Percentiles rank a stretch among this genome's conserved stretches.
Conservation (phyloP, 2,329 filamentous ascomycete genomes). For the Penicillium sp. region DNA sequence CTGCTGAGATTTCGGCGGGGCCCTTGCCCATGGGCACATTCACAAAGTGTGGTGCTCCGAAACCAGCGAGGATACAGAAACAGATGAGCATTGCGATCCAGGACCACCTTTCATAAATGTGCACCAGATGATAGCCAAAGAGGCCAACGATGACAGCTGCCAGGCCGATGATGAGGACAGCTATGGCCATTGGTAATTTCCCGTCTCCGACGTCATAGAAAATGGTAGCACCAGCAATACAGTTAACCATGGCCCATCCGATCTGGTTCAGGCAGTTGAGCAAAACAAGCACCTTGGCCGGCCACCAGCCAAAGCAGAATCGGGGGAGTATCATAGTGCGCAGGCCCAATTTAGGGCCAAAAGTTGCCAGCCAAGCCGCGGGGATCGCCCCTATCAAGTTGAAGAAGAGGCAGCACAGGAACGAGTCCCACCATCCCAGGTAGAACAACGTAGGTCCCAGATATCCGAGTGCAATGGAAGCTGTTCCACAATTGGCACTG, state of each 20-base stretch:
- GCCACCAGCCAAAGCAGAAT: neutral
- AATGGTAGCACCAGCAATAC: neutral
- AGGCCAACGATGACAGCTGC: neutral
- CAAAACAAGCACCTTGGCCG: neutral
- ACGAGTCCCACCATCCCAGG: neutral
- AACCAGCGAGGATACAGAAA: neutral
- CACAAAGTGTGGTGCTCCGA: neutral
- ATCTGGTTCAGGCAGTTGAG: neutral
- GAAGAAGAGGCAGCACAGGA: neutral
- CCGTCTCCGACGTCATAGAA: neutral
- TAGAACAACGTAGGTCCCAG: neutral
- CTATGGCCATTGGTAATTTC: neutral
- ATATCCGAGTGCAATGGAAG: neutral
- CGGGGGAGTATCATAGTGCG: neutral
- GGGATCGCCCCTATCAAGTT: neutral
- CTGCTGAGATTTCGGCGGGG: neutral
- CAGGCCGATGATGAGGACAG: neutral
- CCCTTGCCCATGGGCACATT: neutral
- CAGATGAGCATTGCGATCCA: neutral
- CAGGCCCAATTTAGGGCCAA: neutral
- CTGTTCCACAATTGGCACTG: neutral
- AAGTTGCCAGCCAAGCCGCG: neutral
- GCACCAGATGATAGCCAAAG: neutral
- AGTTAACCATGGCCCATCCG: neutral
- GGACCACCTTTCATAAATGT: neutral